Evolutionary conservation across 306 rosid species (phyloP), one percentile per base, ranked within the genome.

Genomic region (Pachyrhizus erosus): DNA sequence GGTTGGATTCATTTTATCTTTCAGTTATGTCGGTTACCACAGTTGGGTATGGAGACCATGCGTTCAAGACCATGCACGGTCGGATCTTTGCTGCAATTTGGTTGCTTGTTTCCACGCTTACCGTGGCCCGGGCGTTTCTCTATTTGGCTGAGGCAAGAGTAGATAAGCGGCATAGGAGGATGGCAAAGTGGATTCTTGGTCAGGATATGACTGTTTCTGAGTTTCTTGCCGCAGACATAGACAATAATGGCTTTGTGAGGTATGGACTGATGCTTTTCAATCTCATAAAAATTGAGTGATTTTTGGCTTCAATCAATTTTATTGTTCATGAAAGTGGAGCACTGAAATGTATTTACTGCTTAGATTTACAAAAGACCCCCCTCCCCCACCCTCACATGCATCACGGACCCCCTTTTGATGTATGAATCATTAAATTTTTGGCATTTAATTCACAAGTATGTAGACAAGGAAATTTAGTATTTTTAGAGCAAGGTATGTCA

Each of bases 1-100:
- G 99, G 99, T 12, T 96, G 83, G 99, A 93, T 87, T 91, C 98
- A 2, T 90, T 96, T 81, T 96, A 96, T 89, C 94, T 93, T 21
- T 96, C 98, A 2, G 99, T 96, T 65, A 96, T 96, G 99, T 93
- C 99, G 0, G 99, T 93, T 46, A 96, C 99, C 0, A 96, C 99
- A 0, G 99, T 96, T 40, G 98, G 99, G 15, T 96, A 96, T 68
- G 99, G 98, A 2, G 99, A 96, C 39, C 87, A 72, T 9, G 94
- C 98, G 0, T 96, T 96, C 78, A 87, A 83, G 84, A 91, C 98
- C 9, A 0, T 92, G 92, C 66, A 87, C 2, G 99, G 98, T 49
- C 91, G 99, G 1, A 85, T 96, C 46, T 96, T 96, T 33, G 99
- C 99, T 40, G 92, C 94, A 6, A 74, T 93, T 77, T 96, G 99